Percentiles rank a stretch among this genome's conserved stretches.
Conservation (phyloP, 2,329 filamentous ascomycete genomes). For the Cytospora mali region DNA sequence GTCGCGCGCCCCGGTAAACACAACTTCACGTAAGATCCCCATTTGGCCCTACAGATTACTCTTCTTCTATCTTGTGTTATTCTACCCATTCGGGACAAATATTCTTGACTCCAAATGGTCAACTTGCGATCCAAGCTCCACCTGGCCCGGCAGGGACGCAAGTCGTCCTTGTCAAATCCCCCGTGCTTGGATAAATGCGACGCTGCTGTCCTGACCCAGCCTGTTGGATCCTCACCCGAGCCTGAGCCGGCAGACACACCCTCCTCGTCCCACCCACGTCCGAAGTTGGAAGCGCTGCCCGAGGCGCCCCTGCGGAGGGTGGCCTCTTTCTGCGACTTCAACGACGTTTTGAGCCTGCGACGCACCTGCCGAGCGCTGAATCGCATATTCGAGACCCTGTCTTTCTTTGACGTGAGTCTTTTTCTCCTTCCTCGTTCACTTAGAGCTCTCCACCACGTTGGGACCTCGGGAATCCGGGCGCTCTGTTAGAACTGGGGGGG, state of each 20-base stretch:
- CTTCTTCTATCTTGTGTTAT: neutral
- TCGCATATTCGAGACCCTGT: constrained; percentile 9
- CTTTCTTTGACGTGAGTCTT: constrained; percentile 22
- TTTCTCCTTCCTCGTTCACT: neutral
- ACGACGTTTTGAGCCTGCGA: constrained; percentile 19
- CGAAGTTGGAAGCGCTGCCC: constrained; percentile 20
- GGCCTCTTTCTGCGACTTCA: constrained; percentile 19
- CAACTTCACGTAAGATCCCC: neutral
- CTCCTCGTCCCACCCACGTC: constrained; percentile 14
- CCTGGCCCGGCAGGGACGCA: constrained; percentile 27
- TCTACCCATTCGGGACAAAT: neutral
- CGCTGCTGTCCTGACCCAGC: constrained; percentile 15
- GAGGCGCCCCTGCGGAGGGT: constrained; percentile 25
- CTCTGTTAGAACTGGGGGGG: too few species aligned
- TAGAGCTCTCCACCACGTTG: too few species aligned
- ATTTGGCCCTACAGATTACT: neutral
- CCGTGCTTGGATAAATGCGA: constrained; percentile 24
- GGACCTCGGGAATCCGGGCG: neutral
- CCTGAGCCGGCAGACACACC: constrained; percentile 8
- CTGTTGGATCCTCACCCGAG: constrained; percentile 12
- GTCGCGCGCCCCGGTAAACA: constrained; percentile 1
- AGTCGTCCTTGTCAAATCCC: constrained; percentile 20
- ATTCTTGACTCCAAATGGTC: constrained; percentile 23
- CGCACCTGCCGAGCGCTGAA: constrained; percentile 19
- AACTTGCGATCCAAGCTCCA: constrained; percentile 28